Evolutionary conservation across 2,329 filamentous ascomycete species (phyloP).

Genomic region (Amauroascus niger): DNA sequence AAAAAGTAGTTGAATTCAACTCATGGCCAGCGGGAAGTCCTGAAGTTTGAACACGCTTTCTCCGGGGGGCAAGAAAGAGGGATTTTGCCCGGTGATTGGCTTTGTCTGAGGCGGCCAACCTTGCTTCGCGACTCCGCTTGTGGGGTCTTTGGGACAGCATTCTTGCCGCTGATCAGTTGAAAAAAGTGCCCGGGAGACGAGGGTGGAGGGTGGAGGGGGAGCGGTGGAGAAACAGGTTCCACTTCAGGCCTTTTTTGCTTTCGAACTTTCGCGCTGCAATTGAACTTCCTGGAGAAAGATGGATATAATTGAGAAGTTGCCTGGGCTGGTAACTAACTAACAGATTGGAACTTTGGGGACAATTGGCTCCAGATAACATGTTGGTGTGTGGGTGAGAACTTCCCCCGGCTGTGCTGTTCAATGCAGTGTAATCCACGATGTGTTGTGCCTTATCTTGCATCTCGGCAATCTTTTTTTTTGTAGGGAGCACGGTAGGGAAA

Average conservation of each 20-base stretch:
- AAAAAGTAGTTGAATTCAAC: too few relatives aligned
- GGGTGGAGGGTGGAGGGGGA: too few relatives aligned
- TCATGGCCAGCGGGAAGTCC: too few relatives aligned
- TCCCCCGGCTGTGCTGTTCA: neutral
- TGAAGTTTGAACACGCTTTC: too few relatives aligned
- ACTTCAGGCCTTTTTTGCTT: neutral
- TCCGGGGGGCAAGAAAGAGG: neutral
- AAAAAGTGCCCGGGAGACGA: too few relatives aligned
- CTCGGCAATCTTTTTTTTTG: neutral
- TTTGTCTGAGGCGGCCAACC: neutral
- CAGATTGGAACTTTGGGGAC: too few relatives aligned
- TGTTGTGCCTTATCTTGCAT: neutral
- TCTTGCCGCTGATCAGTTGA: conserved; percentile 5
- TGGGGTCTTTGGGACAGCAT: conserved; percentile 2
- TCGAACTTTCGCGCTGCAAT: too few relatives aligned
- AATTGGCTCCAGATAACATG: neutral
- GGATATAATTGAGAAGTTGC: neutral
- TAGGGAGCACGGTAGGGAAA: neutral
- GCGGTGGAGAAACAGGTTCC: conserved; percentile 1
- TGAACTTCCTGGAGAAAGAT: conserved; percentile 2
- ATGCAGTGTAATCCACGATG: neutral
- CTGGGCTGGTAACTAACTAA: too few relatives aligned
- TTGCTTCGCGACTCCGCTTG: neutral
- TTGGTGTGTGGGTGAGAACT: conserved; percentile 3
- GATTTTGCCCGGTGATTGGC: conserved; percentile 1